phyloP scores from a whole-genome alignment of 768 basidiomycete species.

The Suillus subaureus region DNA sequence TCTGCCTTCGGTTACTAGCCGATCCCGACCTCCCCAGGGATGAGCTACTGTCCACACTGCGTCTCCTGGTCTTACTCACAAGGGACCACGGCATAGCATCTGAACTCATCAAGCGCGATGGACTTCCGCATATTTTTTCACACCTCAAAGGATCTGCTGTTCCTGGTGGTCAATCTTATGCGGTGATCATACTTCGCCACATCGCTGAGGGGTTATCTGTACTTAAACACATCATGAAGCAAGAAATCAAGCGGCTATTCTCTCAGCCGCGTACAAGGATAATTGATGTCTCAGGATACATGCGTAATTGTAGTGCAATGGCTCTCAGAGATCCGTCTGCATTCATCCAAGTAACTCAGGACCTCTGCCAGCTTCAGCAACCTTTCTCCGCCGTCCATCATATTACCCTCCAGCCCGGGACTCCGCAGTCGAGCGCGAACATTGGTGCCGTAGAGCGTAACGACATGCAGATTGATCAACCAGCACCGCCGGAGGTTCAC shows the following conservation, averaged over 20 bases:
- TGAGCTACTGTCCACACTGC: conserved; percentile 78
- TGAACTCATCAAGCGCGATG: conserved; percentile 69
- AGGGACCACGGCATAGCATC: conserved; percentile 65
- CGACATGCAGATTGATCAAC: conserved; percentile 65
- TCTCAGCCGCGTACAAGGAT: conserved; percentile 66
- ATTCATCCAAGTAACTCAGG: conserved; percentile 75
- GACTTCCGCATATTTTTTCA: conserved; percentile 63
- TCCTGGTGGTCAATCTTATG: conserved; percentile 75
- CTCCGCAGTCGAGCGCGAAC: conserved; percentile 13
- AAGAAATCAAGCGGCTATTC: conserved; percentile 83
- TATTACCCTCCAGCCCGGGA: conserved; percentile 56
- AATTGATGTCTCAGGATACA: conserved; percentile 71
- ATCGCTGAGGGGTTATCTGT: conserved; percentile 75
- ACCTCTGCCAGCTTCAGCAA: conserved; percentile 70
- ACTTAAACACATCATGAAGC: conserved; percentile 74
- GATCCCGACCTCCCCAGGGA: conserved; percentile 70
- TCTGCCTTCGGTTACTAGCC: conserved; percentile 71
- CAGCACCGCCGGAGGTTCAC: conserved; percentile 23
- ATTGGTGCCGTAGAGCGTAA: conserved; percentile 22
- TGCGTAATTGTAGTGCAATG: conserved; percentile 74
- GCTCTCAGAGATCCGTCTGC: conserved; percentile 78
- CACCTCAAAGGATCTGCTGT: conserved; percentile 62
- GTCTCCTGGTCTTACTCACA: conserved; percentile 84
- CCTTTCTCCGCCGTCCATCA: conserved; percentile 61
- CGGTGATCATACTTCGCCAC: conserved; percentile 90